Evolutionary conservation across 202 grass and related monocot species (phyloP).

Genomic region (Panicum hallii): DNA sequence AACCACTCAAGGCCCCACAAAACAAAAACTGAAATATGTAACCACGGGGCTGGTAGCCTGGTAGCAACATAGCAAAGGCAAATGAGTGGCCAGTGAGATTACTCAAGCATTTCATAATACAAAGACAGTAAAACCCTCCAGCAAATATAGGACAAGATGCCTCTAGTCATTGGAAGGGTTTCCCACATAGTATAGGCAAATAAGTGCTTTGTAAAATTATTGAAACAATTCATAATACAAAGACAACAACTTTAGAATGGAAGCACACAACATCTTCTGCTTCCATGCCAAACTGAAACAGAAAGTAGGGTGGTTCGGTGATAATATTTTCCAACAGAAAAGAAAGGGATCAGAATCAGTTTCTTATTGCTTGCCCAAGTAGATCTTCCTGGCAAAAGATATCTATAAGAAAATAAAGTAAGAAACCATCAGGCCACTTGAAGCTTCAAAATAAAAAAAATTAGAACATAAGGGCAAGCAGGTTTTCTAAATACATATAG

Average conservation of each 20-base stretch:
- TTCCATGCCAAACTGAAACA: conserved; percentile 19
- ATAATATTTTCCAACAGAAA: neutral
- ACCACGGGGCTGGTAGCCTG: too few species aligned
- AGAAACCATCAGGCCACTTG: conserved; percentile 24
- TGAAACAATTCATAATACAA: conserved; percentile 35
- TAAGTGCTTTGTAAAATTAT: conserved; percentile 34
- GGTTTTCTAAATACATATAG: neutral
- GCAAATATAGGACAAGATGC: neutral
- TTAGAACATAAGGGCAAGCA: neutral
- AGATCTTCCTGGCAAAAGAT: neutral
- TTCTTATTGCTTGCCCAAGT: conserved; percentile 41
- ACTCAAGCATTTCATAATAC: neutral
- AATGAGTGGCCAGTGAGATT: neutral
- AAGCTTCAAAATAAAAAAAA: neutral
- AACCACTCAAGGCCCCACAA: neutral
- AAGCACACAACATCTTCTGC: conserved; percentile 16
- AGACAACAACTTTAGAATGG: neutral
- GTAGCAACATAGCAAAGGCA: neutral
- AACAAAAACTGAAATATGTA: neutral
- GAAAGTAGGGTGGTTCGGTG: neutral
- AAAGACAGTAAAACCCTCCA: neutral
- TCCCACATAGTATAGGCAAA: conserved; percentile 19
- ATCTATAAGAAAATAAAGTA: conserved; percentile 32
- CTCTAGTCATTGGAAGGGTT: neutral
- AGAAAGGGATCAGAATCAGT: neutral